A percentile compares a stretch with the other conserved stretches of the same genome.
phyloP scores from a whole-genome alignment of 768 basidiomycete species.

The Lactarius indigo region DNA sequence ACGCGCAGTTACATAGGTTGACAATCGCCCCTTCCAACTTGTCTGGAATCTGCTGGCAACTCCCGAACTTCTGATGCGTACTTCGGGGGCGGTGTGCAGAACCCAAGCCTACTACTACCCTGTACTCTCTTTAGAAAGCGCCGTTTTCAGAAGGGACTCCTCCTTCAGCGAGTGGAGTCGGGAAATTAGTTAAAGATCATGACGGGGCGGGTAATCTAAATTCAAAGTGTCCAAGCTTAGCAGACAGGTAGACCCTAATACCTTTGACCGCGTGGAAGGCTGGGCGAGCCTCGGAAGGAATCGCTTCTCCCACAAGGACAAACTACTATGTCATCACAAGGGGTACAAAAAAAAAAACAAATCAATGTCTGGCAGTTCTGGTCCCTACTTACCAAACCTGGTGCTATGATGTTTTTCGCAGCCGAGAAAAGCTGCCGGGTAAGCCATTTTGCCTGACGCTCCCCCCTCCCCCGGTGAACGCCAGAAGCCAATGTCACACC shows the following conservation, averaged over 20 bases:
- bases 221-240: background rate
- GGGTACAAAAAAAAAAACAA: background rate
- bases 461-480: slow-evolving; percentile 12
- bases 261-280: slow-evolving; percentile 13
- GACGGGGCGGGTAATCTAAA: background rate
- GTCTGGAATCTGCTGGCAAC: background rate
- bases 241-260: slow-evolving; percentile 7
- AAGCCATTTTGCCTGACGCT: slow-evolving; percentile 10
- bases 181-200: background rate
- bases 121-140: background rate
- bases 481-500: slow-evolving; percentile 19
- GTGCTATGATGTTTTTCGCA: slow-evolving; percentile 11
- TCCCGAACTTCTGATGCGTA: slow-evolving; percentile 1
- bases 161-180: background rate
- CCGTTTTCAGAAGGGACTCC: background rate
- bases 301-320: slow-evolving; percentile 1
- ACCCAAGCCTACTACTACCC: background rate
- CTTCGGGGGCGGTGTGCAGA: background rate
- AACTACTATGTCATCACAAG: slow-evolving; percentile 14
- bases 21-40: background rate
- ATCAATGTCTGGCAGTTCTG: slow-evolving; percentile 11
- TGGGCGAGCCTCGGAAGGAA: slow-evolving; percentile 18
- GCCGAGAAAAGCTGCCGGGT: slow-evolving; percentile 11
- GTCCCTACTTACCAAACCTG: slow-evolving; percentile 10
- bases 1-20: background rate